phyloP scores from a whole-genome alignment of 176 grass and related monocot genomes.

The Avena sativa region DNA sequence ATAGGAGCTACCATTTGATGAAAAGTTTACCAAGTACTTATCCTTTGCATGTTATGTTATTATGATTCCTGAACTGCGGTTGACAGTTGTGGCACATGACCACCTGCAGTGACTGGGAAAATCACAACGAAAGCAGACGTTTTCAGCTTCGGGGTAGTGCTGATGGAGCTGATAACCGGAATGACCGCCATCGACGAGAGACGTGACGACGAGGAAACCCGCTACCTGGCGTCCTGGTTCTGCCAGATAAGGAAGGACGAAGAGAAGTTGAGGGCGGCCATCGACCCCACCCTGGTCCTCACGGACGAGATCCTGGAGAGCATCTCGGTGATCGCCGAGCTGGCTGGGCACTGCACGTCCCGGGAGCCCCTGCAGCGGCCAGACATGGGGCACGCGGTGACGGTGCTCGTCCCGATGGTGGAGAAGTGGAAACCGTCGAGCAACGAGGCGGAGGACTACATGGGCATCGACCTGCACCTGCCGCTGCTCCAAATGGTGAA shows the following conservation, averaged over 20 bases:
- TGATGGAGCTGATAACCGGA: constrained; percentile 95
- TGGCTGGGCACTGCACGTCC: constrained; percentile 82
- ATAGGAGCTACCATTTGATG: neutral
- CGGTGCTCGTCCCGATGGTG: constrained; percentile 71
- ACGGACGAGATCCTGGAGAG: constrained; percentile 74
- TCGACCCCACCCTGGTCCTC: constrained; percentile 72
- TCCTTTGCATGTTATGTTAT: neutral
- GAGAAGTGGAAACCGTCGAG: constrained; percentile 91
- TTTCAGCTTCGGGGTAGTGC: constrained; percentile 95
- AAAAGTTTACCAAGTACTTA: neutral
- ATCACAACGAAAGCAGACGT: constrained; percentile 95
- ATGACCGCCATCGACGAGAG: constrained; percentile 78
- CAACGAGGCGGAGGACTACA: constrained; percentile 81
- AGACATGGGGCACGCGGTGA: constrained; percentile 87
- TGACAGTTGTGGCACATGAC: constrained; percentile 28
- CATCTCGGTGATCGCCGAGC: constrained; percentile 68
- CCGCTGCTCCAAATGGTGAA: constrained; percentile 97
- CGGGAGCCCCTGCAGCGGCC: constrained; percentile 82
- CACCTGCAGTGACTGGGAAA: constrained; percentile 80
- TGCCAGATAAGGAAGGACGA: constrained; percentile 63
- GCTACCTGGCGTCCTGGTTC: constrained; percentile 84
- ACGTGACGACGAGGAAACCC: constrained; percentile 76
- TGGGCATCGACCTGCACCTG: constrained; percentile 86
- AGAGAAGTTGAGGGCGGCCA: constrained; percentile 68
- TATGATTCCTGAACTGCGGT: constrained; percentile 18